Evolutionary conservation across 805 yeast genomes (phyloP).

Genomic region (Alloascoidea africana): DNA sequence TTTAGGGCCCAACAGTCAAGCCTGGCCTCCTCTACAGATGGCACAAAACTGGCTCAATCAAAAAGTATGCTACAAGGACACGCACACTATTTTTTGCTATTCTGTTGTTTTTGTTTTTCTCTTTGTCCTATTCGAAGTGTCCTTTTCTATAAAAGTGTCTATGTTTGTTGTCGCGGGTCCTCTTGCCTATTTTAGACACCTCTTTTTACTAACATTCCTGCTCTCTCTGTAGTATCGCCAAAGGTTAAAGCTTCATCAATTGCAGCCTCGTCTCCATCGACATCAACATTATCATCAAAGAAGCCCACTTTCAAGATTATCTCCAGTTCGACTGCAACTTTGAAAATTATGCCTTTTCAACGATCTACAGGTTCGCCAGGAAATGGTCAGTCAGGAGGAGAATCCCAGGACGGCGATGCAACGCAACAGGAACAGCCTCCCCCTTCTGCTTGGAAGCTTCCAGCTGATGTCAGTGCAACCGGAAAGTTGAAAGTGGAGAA

Average conservation of each 20-base stretch:
- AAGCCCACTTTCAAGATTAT: neutral
- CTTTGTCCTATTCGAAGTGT: neutral
- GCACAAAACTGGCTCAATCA: neutral
- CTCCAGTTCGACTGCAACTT: neutral
- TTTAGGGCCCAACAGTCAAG: neutral
- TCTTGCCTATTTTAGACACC: neutral
- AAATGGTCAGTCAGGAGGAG: neutral
- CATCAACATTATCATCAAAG: neutral
- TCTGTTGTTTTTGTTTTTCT: neutral
- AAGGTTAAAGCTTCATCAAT: neutral
- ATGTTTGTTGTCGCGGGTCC: too few relatives aligned
- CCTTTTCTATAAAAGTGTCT: too few relatives aligned
- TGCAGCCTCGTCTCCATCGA: neutral
- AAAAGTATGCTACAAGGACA: neutral
- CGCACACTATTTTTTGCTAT: neutral
- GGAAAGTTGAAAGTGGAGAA: neutral
- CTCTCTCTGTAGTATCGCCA: neutral
- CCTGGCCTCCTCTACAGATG: neutral
- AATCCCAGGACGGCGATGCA: neutral
- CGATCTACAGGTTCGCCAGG: neutral
- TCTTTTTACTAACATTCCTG: neutral
- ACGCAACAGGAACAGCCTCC: neutral
- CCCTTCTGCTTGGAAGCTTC: neutral
- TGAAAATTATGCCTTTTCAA: slow-evolving; percentile 1
- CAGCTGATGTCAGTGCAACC: neutral